phyloP scores from a whole-genome alignment of 1,284 basidiomycete species.

The Tilletiaria anomala region DNA sequence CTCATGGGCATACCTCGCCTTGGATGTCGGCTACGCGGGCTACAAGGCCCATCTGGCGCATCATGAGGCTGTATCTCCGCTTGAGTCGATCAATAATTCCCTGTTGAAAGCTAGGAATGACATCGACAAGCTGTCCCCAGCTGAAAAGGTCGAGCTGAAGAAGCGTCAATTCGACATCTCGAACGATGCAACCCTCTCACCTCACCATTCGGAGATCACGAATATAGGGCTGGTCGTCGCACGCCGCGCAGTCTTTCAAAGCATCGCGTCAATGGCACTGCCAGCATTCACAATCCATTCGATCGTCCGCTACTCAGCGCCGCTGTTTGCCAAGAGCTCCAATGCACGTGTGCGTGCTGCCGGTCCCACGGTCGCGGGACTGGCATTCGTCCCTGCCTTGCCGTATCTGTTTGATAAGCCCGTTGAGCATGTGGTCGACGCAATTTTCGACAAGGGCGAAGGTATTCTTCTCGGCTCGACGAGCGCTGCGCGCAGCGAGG shows the following conservation, averaged over 20 bases:
- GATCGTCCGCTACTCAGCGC: conserved; percentile 51
- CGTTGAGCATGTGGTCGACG: conserved; percentile 44
- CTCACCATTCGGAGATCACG: too few relatives aligned
- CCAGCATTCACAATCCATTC: conserved; percentile 35
- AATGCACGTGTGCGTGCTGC: conserved; percentile 55
- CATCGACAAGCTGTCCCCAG: conserved; percentile 4
- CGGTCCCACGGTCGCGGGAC: conserved; percentile 65
- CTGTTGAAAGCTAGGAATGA: too few relatives aligned
- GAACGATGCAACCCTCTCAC: too few relatives aligned
- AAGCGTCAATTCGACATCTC: too few relatives aligned
- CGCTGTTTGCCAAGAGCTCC: conserved; percentile 53
- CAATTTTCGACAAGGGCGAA: conserved; percentile 44
- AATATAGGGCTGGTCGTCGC: conserved; percentile 19
- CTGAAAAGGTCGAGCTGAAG: conserved; percentile 25
- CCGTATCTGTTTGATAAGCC: conserved; percentile 35
- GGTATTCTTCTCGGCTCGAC: conserved; percentile 8
- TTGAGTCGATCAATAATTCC: too few relatives aligned
- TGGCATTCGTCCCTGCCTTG: conserved; percentile 33
- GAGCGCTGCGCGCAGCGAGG: too few relatives aligned
- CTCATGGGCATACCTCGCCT: conserved; percentile 58
- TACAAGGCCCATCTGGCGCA: too few relatives aligned
- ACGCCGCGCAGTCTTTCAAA: conserved; percentile 31
- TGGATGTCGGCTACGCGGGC: conserved; percentile 79
- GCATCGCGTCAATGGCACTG: conserved; percentile 24
- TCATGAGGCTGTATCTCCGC: too few relatives aligned